Evolutionary conservation across 2,329 filamentous ascomycete genomes (phyloP).

Genomic region (Lachnellula arida): DNA sequence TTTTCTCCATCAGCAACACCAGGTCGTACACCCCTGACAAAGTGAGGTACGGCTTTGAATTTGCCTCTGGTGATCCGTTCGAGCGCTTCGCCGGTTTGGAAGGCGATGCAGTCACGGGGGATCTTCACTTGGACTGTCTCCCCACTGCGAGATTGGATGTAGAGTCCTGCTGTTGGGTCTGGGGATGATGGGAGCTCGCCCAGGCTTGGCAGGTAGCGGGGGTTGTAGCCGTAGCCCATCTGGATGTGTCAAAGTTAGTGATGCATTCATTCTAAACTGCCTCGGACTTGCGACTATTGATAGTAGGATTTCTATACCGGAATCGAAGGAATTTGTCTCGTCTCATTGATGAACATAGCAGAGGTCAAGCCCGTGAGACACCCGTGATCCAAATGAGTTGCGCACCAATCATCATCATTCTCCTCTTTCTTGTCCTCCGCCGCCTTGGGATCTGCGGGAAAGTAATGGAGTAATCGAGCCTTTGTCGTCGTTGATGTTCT

Average conservation of each 20-base stretch:
- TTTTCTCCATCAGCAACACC: conserved; percentile 37
- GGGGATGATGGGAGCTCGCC: conserved; percentile 71
- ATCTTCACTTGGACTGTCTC: conserved; percentile 88
- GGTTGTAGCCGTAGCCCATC: conserved; percentile 28
- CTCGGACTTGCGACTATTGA: not conserved
- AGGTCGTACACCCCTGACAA: conserved; percentile 71
- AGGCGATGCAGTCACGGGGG: conserved; percentile 84
- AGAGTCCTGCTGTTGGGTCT: conserved; percentile 82
- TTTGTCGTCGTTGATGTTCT: conserved; percentile 83
- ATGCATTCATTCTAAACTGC: not conserved
- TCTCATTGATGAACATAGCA: conserved; percentile 93
- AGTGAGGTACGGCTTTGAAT: conserved; percentile 94
- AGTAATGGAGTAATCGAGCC: conserved; percentile 89
- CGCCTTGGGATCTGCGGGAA: conserved; percentile 52
- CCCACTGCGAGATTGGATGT: conserved; percentile 82
- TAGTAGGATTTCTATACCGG: conserved; percentile 16
- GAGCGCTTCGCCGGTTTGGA: conserved; percentile 91
- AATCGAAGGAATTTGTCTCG: conserved; percentile 34
- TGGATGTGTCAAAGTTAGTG: not conserved
- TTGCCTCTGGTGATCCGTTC: conserved; percentile 86
- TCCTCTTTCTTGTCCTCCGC: conserved; percentile 35
- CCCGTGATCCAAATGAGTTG: conserved; percentile 84
- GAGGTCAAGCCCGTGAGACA: conserved; percentile 91
- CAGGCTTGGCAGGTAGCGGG: conserved; percentile 44
- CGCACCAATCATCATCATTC: conserved; percentile 87